Evolutionary conservation across 176 grass and related monocot genomes (phyloP).

Genomic region (Elymus sibiricus): DNA sequence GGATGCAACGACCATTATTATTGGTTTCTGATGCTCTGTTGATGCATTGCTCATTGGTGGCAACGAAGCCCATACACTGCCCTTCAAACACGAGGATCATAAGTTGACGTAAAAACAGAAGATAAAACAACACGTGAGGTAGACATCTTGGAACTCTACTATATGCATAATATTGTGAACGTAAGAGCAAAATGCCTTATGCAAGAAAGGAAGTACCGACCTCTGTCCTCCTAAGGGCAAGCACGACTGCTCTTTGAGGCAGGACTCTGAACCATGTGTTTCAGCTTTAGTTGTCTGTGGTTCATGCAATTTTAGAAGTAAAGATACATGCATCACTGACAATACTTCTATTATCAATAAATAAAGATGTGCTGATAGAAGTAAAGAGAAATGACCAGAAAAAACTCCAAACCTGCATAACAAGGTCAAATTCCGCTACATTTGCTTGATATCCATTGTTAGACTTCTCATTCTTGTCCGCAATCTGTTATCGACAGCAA

Average conservation of each 20-base stretch:
- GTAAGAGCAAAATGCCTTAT: constrained; percentile 7
- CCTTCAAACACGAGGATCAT: constrained; percentile 70
- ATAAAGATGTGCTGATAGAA: constrained; percentile 14
- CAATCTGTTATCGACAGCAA: constrained; percentile 38
- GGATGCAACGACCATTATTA: constrained; percentile 74
- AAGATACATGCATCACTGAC: not conserved
- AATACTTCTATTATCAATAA: constrained; percentile 22
- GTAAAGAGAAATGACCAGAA: not conserved
- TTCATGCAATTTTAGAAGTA: constrained; percentile 33
- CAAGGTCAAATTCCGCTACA: constrained; percentile 92
- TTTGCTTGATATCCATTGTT: constrained; percentile 50
- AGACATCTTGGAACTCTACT: constrained; percentile 7
- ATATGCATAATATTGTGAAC: constrained; percentile 4
- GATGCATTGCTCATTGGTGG: constrained; percentile 71
- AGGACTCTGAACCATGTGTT: constrained; percentile 85
- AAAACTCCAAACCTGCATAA: constrained; percentile 88
- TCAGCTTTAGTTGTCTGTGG: constrained; percentile 77
- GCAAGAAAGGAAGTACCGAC: constrained; percentile 34
- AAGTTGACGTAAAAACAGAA: constrained; percentile 29
- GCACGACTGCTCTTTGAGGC: constrained; percentile 75
- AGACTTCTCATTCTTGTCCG: constrained; percentile 53
- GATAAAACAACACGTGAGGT: constrained; percentile 4
- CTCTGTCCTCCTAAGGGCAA: constrained; percentile 96
- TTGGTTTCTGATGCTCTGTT: constrained; percentile 52
- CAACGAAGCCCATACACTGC: constrained; percentile 98